These are phyloP conservation scores for Aciculoconidium aculeatum DNA, from an alignment of 805 yeast species.

Conservation along the genomic window DNA sequence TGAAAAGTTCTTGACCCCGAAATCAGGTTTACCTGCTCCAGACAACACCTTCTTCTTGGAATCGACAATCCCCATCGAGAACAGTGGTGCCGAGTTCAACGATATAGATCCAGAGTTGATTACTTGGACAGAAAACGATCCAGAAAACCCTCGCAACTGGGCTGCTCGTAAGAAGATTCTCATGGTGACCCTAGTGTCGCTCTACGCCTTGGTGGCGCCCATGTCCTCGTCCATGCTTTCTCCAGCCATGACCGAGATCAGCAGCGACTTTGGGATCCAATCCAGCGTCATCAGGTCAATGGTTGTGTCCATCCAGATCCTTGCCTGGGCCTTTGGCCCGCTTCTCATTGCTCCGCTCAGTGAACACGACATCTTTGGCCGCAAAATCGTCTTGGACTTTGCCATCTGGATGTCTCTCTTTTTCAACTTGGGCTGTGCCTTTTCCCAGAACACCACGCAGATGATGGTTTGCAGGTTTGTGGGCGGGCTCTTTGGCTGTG, in stretches of 20 bases:
- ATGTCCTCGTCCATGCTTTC: slow-evolving; percentile 58
- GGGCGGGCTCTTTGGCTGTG: slow-evolving; percentile 64
- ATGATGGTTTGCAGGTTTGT: slow-evolving; percentile 54
- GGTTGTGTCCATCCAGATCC: slow-evolving; percentile 58
- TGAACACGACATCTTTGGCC: slow-evolving; percentile 53
- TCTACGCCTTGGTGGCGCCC: slow-evolving; percentile 56
- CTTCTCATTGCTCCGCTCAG: slow-evolving; percentile 61
- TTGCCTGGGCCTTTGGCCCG: slow-evolving; percentile 68
- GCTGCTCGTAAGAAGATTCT: slow-evolving; percentile 31
- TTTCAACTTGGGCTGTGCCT: slow-evolving; percentile 58
- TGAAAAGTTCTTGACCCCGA: slow-evolving; percentile 4
- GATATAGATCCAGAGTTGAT: slow-evolving; percentile 59
- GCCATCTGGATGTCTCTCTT: slow-evolving; percentile 44
- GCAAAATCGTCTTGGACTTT: slow-evolving; percentile 48
- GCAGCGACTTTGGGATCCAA: slow-evolving; percentile 38
- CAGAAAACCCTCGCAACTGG: slow-evolving; percentile 63
- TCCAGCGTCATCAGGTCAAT: slow-evolving; percentile 40
- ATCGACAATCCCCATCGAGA: slow-evolving; percentile 27
- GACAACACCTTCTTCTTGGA: slow-evolving; percentile 16
- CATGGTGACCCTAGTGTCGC: slow-evolving; percentile 42
- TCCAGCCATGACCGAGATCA: slow-evolving; percentile 50
- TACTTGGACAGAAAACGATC: slow-evolving; percentile 62
- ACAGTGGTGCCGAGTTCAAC: slow-evolving; percentile 50
- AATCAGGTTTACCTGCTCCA: too few relatives aligned
- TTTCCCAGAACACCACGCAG: slow-evolving; percentile 53